A percentile compares a stretch with the other conserved stretches of the same genome.
Conservation (phyloP, 257 asterid genomes). For the Lycium barbarum region DNA sequence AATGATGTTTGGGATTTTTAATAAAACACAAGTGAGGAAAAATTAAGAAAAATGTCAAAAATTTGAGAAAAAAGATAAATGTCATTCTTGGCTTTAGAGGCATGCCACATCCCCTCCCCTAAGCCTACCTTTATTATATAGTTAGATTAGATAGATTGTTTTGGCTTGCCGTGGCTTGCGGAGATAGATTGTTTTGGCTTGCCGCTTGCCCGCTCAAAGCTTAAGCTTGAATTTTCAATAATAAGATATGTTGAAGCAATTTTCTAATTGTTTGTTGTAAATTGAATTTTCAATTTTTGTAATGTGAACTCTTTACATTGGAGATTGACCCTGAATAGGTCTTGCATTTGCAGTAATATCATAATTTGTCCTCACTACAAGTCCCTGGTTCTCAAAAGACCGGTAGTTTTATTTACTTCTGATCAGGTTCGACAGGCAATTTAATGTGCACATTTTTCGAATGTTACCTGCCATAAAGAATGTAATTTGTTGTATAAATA, state of each 20-base stretch:
- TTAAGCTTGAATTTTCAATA: neutral
- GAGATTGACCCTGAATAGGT: neutral
- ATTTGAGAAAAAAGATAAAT: too few species aligned
- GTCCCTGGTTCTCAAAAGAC: neutral
- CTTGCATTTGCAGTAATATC: neutral
- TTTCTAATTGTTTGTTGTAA: neutral
- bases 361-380: neutral
- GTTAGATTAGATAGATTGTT: too few species aligned
- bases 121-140: too few species aligned
- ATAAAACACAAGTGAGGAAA: too few species aligned
- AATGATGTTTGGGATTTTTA: too few species aligned
- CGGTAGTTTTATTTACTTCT: neutral
- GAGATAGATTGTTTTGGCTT: too few species aligned
- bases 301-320: neutral
- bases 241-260: neutral
- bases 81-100: too few species aligned
- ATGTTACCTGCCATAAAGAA: neutral
- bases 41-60: too few species aligned
- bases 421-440: neutral
- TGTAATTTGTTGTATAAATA: neutral
- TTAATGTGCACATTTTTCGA: neutral
- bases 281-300: neutral
- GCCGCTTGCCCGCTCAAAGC: neutral
- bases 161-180: too few species aligned
- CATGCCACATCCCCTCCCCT: too few species aligned